These are phyloP conservation scores for Angophora floribunda DNA, from an alignment of 345 rosid genomes.

Conservation along the genomic window DNA sequence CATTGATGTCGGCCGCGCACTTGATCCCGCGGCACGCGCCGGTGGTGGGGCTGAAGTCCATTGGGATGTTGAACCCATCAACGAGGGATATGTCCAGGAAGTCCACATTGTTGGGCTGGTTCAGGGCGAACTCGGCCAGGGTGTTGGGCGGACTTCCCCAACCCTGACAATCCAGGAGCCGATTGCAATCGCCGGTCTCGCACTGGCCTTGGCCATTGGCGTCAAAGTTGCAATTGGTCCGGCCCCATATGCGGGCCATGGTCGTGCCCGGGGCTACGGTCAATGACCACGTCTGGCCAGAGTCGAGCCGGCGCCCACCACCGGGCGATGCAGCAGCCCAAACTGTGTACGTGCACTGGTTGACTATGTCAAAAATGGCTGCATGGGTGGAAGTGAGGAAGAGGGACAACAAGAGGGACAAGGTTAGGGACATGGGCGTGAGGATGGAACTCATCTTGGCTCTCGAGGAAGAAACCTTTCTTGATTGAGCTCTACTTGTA, in stretches of 20 bases:
- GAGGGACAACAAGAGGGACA: background rate
- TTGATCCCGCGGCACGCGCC: constrained; percentile 1
- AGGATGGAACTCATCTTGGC: background rate
- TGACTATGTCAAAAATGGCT: background rate
- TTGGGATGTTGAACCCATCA: constrained; percentile 25
- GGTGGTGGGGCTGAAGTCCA: constrained; percentile 15
- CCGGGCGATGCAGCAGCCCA: constrained; percentile 18
- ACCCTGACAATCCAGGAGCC: constrained; percentile 4
- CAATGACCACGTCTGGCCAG: constrained; percentile 10
- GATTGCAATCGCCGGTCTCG: constrained; percentile 13
- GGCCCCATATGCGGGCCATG: constrained; percentile 17
- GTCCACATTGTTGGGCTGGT: constrained; percentile 9
- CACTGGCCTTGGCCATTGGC: constrained; percentile 15
- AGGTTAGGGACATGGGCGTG: background rate
- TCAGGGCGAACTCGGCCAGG: constrained; percentile 12
- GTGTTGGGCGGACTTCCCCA: constrained; percentile 20
- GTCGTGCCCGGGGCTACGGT: background rate
- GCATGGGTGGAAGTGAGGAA: background rate
- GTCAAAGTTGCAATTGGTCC: constrained; percentile 18
- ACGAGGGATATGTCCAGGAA: constrained; percentile 15
- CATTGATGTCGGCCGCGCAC: constrained; percentile 4
- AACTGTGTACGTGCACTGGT: constrained; percentile 17
- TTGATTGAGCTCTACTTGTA: background rate
- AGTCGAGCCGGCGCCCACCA: constrained; percentile 13
- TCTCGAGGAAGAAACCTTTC: background rate